Evolutionary conservation across 2,329 filamentous ascomycete species (phyloP).

Genomic region (Fusarium robinianum): DNA sequence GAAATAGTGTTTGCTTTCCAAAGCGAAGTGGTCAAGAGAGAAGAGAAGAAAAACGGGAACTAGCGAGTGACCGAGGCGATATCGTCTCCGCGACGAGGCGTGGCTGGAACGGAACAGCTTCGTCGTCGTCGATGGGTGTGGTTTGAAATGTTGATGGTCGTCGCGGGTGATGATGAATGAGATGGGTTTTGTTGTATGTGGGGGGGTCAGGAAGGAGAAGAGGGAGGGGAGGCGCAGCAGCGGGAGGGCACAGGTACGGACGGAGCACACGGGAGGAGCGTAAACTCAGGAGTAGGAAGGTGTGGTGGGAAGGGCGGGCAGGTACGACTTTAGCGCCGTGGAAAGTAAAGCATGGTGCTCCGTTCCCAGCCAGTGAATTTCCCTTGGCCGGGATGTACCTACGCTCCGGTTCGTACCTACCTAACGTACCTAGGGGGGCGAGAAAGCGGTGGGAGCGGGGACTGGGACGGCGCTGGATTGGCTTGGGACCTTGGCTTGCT

Average conservation of each 20-base stretch:
- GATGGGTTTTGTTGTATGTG: conserved; percentile 31
- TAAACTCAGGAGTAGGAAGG: conserved; percentile 9
- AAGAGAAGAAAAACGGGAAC: conserved; percentile 15
- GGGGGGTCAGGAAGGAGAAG: conserved; percentile 23
- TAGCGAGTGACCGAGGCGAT: conserved; percentile 36
- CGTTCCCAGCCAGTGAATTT: conserved; percentile 26
- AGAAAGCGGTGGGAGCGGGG: conserved; percentile 25
- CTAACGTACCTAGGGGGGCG: too few species aligned
- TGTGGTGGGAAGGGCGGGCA: conserved; percentile 10
- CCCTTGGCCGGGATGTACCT: conserved; percentile 10
- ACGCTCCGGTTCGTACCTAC: too few species aligned
- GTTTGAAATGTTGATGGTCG: conserved; percentile 22
- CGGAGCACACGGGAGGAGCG: conserved; percentile 11
- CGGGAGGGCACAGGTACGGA: conserved; percentile 16
- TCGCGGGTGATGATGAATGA: conserved; percentile 31
- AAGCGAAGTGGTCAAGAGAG: conserved; percentile 21
- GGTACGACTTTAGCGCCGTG: conserved; percentile 16
- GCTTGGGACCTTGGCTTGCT: conserved; percentile 26
- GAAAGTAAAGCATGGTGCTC: conserved; percentile 13
- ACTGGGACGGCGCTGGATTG: conserved; percentile 21
- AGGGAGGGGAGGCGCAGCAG: conserved; percentile 23
- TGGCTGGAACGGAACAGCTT: conserved; percentile 26
- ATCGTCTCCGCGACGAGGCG: conserved; percentile 37
- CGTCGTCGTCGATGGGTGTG: conserved; percentile 34
- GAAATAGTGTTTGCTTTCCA: too few species aligned